Conservation (phyloP, 148 eudicot genomes). For the Chenopodium quinoa region DNA sequence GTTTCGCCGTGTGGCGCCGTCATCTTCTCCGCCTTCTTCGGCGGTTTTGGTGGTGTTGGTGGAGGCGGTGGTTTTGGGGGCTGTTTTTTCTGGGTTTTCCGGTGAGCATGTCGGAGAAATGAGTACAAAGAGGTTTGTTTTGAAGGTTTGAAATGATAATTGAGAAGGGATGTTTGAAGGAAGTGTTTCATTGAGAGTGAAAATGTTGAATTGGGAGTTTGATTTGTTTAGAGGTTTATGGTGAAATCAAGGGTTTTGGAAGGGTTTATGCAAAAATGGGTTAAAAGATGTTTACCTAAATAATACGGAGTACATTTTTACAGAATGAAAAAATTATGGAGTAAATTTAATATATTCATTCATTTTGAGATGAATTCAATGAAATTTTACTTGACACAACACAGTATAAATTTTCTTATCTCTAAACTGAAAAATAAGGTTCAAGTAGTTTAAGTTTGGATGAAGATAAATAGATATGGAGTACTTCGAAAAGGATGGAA, state of each 20-base stretch:
- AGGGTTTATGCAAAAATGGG: constrained; percentile 5
- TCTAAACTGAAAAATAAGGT: no score
- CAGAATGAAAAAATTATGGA: no score
- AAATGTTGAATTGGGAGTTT: background rate
- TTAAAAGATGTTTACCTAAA: no score
- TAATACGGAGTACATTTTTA: no score
- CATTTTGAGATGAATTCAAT: no score
- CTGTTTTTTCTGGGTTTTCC: constrained; percentile 41
- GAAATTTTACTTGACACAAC: no score
- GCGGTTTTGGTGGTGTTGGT: constrained; percentile 76
- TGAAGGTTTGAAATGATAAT: background rate
- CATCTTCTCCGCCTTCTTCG: constrained; percentile 53
- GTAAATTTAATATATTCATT: no score
- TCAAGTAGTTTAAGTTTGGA: no score
- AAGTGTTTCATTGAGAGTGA: constrained; percentile 2
- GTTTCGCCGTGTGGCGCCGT: constrained; percentile 51
- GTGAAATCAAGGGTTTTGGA: background rate
- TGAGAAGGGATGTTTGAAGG: constrained; percentile 13
- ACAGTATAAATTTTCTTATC: no score
- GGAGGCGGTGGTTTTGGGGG: constrained; percentile 49
- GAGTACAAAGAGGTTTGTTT: background rate
- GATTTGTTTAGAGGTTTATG: background rate
- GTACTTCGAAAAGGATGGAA: no score
- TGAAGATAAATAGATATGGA: no score
- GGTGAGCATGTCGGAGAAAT: constrained; percentile 37